Percentiles rank a stretch among this genome's conserved stretches.
Evolutionary conservation across 2,329 filamentous ascomycete genomes (phyloP).

Genomic region (Ilyonectria robusta): DNA sequence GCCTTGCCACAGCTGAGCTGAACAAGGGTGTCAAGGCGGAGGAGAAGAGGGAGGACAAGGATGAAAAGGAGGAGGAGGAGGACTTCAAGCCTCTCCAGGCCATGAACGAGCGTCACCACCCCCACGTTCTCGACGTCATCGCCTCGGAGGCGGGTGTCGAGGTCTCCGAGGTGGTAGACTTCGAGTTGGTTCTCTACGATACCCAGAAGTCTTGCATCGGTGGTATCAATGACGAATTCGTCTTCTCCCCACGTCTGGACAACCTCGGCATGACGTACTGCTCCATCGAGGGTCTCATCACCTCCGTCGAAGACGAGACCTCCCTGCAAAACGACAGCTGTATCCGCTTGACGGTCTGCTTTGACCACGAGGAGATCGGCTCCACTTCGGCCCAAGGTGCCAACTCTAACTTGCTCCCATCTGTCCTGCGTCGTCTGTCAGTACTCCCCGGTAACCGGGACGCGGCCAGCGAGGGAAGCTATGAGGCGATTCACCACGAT

Average conservation of each 20-base stretch:
- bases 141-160: slow-evolving; percentile 82
- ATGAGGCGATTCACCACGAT: slow-evolving; percentile 71
- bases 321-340: slow-evolving; percentile 82
- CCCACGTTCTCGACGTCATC: slow-evolving; percentile 87
- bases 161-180: slow-evolving; percentile 85
- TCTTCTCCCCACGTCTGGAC: slow-evolving; percentile 95
- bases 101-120: slow-evolving; percentile 88
- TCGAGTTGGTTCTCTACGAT: slow-evolving; percentile 97
- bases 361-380: slow-evolving; percentile 98
- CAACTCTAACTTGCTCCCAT: slow-evolving; percentile 90
- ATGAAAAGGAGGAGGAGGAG: slow-evolving; percentile 57
- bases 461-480: slow-evolving; percentile 74
- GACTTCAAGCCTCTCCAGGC: slow-evolving; percentile 82
- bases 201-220: slow-evolving; percentile 92
- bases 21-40: slow-evolving; percentile 76
- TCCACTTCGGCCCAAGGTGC: slow-evolving; percentile 94
- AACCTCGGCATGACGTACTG: slow-evolving; percentile 98
- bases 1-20: slow-evolving; percentile 88
- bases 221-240: slow-evolving; percentile 92
- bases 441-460: slow-evolving; percentile 79
- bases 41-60: slow-evolving; percentile 57
- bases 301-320: slow-evolving; percentile 75
- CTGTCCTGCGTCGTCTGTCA: slow-evolving; percentile 88
- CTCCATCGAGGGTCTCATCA: slow-evolving; percentile 86
- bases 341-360: slow-evolving; percentile 93